A percentile compares a stretch with the other conserved stretches of the same genome.
phyloP scores from a whole-genome alignment of 257 asterid species.

The Solanum habrochaites region DNA sequence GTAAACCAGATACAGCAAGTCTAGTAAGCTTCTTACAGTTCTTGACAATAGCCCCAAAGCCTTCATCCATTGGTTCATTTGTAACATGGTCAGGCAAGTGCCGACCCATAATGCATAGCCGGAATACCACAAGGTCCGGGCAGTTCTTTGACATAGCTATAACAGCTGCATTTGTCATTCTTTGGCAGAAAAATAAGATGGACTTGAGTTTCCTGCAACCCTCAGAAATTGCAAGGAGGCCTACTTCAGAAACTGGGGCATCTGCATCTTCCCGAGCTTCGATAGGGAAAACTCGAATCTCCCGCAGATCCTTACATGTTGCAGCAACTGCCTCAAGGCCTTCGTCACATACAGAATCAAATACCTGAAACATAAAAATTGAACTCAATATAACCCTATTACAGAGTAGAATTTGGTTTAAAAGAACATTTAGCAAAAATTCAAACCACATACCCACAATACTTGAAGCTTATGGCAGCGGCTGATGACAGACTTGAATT shows the following conservation, averaged over 20 bases:
- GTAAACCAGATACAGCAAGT: conserved; percentile 38
- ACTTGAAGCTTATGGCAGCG: conserved; percentile 36
- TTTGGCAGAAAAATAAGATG: conserved; percentile 38
- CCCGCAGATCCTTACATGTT: conserved; percentile 38
- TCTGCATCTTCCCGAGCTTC: conserved; percentile 35
- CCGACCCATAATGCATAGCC: conserved; percentile 44
- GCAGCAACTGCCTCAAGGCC: conserved; percentile 50
- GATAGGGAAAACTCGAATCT: conserved; percentile 43
- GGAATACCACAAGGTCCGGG: conserved; percentile 38
- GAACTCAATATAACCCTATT: neutral
- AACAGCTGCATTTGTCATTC: conserved; percentile 47
- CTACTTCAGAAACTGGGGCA: conserved; percentile 40
- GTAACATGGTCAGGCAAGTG: conserved; percentile 33
- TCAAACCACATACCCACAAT: conserved; percentile 30
- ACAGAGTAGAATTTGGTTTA: neutral
- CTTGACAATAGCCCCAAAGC: conserved; percentile 49
- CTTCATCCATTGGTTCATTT: conserved; percentile 50
- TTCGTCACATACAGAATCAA: conserved; percentile 43
- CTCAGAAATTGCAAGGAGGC: conserved; percentile 41
- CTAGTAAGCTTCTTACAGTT: conserved; percentile 48
- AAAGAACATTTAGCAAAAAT: neutral
- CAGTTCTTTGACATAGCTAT: conserved; percentile 42
- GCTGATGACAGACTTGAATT: conserved; percentile 29
- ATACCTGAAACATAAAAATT: conserved; percentile 18
- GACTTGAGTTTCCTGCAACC: conserved; percentile 46